Percentiles rank a stretch among this genome's conserved stretches.
These are phyloP conservation scores for Arbutus unedo DNA, from an alignment of 148 eudicot species.

Conservation along the genomic window DNA sequence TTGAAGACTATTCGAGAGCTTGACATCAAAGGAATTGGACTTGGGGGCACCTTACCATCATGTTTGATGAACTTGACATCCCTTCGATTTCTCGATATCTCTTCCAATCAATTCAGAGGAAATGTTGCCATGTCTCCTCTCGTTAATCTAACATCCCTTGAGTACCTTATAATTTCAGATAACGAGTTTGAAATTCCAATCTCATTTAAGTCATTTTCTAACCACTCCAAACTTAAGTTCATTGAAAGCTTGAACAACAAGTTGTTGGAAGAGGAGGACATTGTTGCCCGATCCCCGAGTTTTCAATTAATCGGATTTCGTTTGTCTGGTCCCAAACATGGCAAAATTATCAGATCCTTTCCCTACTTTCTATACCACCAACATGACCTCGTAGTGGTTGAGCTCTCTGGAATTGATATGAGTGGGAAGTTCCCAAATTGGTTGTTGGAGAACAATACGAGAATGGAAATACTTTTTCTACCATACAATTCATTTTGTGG, in stretches of 20 bases:
- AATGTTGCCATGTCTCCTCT: background rate
- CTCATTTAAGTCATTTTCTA: background rate
- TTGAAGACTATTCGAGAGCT: background rate
- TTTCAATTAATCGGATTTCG: no score
- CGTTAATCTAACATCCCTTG: background rate
- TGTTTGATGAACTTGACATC: background rate
- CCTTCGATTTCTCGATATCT: background rate
- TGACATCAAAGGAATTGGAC: background rate
- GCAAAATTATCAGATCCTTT: no score
- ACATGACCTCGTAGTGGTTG: conserved; percentile 2
- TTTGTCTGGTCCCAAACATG: no score
- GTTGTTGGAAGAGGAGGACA: no score
- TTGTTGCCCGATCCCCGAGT: no score
- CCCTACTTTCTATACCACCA: background rate
- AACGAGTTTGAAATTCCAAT: no score
- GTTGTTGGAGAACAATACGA: conserved; percentile 13
- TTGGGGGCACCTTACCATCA: background rate
- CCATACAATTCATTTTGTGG: conserved; percentile 1
- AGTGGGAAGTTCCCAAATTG: conserved; percentile 17
- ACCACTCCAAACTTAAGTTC: no score
- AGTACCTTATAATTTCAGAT: no score
- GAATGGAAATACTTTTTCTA: background rate
- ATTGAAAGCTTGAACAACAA: background rate
- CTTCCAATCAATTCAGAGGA: background rate
- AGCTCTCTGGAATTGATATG: background rate